Percentiles rank a stretch among this genome's conserved stretches.
Evolutionary conservation across 176 grass and related monocot species (phyloP).

Genomic region (Rhipidocladum racemiflorum): DNA sequence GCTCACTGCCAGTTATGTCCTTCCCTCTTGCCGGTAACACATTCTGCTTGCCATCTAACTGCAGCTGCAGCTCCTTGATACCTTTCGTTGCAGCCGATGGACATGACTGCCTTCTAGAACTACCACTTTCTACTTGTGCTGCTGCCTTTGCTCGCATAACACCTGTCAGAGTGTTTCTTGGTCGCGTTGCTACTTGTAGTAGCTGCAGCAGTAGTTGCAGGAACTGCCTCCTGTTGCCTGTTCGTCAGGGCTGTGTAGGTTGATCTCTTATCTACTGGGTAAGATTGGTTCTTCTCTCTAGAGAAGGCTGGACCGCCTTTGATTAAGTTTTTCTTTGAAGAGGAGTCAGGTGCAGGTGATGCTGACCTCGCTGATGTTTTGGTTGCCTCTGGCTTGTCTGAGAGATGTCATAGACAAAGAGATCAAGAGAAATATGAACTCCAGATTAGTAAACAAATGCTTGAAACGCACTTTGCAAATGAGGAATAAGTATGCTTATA

Average conservation of each 20-base stretch:
- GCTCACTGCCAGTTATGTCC: background rate
- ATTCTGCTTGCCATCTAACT: background rate
- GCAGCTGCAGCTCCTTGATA: conserved; percentile 10
- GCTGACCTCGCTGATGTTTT: background rate
- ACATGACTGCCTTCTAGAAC: background rate
- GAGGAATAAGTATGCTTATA: background rate
- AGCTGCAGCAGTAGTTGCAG: background rate
- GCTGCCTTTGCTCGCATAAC: no score
- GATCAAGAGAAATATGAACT: background rate
- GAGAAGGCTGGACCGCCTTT: background rate
- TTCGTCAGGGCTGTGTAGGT: background rate
- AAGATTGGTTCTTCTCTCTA: conserved; percentile 15
- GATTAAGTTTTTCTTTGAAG: background rate
- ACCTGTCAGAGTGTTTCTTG: conserved; percentile 34
- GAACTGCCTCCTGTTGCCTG: background rate
- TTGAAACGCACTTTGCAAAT: background rate
- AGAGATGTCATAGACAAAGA: background rate
- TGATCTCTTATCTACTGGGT: conserved; percentile 13
- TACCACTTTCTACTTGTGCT: background rate
- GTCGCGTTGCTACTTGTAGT: background rate
- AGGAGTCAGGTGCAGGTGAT: background rate
- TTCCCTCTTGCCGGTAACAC: background rate
- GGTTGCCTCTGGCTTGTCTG: background rate
- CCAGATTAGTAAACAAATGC: background rate
- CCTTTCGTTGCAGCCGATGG: background rate